Base-by-base conservation (phyloP, 1,139 yeast genomes). In the Debaryomyces subglobosus region DNA sequence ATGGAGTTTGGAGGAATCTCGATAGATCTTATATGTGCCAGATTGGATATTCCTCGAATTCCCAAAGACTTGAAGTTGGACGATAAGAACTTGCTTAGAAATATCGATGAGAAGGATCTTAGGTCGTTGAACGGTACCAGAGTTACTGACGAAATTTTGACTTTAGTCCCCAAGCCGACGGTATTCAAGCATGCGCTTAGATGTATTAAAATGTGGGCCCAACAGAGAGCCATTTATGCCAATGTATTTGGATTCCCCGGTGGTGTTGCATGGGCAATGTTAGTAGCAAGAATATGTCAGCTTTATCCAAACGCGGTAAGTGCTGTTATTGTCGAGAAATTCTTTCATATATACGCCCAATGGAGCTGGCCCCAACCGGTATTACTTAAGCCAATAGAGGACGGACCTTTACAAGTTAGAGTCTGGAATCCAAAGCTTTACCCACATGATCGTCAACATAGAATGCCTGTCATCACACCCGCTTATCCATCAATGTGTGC, bases 351-450 rank as follows among this genome's bases (percentile, higher is more conserved):
- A 51, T 81, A 89, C 56, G 70, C 91, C 1, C 82, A 89, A 64
- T 94, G 99, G 99, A 85, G 82, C 58, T 94, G 99, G 99, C 99
- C 99, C 1, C 97, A 94, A 64, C 99, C 99, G 0, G 98, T 94
- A 1, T 72, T 94, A 42, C 74, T 94, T 47, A 92, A 91, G 61
- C 94, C 83, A 8, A 94, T 94, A 52, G 99, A 95, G 63, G 98
- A 92, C 68, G 99, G 99, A 0, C 98, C 99, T 0, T 71, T 95
- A 42, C 97, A 92, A 59, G 98, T 91, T 0, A 79, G 96, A 53
- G 96, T 94, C 4, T 94, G 99, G 99, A 94, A 94, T 63, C 99
- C 99, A 5, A 81, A 87, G 54, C 70, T 94, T 4, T 94, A 94
- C 61, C 85, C 92, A 1, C 89, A 83, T 56, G 99, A 94, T 63